These are phyloP conservation scores for Mycena olivaceomarginata DNA, from an alignment of 768 basidiomycete species.

Conservation along the genomic window DNA sequence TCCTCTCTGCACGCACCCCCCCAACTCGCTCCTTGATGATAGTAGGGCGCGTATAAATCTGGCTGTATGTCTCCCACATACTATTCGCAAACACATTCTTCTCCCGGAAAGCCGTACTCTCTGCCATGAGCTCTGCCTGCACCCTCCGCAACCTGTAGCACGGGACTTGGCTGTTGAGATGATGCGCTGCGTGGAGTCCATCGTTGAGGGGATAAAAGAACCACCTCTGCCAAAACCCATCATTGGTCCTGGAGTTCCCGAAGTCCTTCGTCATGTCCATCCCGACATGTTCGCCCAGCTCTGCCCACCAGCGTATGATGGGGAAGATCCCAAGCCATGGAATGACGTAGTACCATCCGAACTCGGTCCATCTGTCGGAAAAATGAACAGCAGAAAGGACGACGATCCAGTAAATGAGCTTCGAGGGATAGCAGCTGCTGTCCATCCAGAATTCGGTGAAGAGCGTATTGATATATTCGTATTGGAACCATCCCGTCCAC, in stretches of 20 bases:
- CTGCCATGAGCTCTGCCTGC: conserved; percentile 18
- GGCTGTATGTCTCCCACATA: conserved; percentile 19
- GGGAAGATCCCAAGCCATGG: conserved; percentile 24
- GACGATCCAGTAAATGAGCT: conserved; percentile 18
- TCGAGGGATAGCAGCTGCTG: conserved; percentile 27
- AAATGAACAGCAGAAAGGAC: conserved; percentile 9
- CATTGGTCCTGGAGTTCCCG: conserved; percentile 29
- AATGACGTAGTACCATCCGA: conserved; percentile 29
- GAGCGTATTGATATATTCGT: conserved; percentile 28
- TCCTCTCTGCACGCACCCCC: conserved; percentile 19
- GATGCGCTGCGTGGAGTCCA: conserved; percentile 25
- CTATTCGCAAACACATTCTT: conserved; percentile 19
- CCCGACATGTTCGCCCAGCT: conserved; percentile 33
- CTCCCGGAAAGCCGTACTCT: conserved; percentile 27
- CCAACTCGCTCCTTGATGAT: conserved; percentile 8
- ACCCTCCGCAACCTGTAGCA: conserved; percentile 22
- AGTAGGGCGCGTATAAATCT: conserved; percentile 17
- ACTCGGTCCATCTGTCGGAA: conserved; percentile 7
- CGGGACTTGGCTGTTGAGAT: conserved; percentile 27
- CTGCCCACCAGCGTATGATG: conserved; percentile 28
- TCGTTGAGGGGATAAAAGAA: conserved; percentile 25
- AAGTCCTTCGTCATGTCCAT: conserved; percentile 22
- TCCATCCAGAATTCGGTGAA: conserved; percentile 28
- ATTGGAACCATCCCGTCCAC: conserved; percentile 25
- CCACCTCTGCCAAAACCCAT: conserved; percentile 27